Evolutionary conservation across 176 grass and related monocot genomes (phyloP), one percentile per base, ranked within the genome.

Genomic region (Alloteropsis semialata): DNA sequence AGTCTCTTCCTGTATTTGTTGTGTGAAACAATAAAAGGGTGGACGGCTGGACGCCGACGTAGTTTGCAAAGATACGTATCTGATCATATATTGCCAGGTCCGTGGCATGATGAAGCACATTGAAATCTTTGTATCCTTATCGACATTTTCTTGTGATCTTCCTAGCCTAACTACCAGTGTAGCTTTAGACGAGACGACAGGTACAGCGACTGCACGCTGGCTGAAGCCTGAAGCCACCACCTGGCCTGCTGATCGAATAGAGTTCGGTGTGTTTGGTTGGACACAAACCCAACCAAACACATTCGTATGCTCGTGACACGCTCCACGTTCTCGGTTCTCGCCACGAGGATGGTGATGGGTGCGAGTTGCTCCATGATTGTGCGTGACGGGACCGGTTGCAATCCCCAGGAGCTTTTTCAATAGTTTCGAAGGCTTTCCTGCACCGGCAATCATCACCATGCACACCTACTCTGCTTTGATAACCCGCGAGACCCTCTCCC

Each of bases 1-100:
- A 5, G 14, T 39, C 1, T 57, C 18, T 17, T 54, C 25, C 70
- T 56, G 17, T 41, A 0, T 10, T 29, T 28, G 27, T 33, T 71
- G n/a, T 65, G 28, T 19, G 57, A 42, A 25, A 4, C 24, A 80
- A 89, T 74, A 3, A 45, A 50, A 82, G 78, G 53, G 49, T 82
- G 48, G 72, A n/a, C n/a, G n/a, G n/a, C n/a, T n/a, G n/a, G n/a
- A n/a, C n/a, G n/a, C n/a, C n/a, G n/a, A 64, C 25, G 21, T 51
- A 34, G 6, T 53, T 51, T 59, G n/a, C 38, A 12, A 19, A 24
- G 15, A 51, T 59, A 9, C 42, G 15, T 46, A 32, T 65, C 34
- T 72, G 14, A 6, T 37, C 19, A 28, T 30, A 28, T 48, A 55
- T 67, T 46, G 25, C 16, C 5, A 34, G 17, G 24, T 8, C 21